Percentiles rank a stretch among this genome's conserved stretches.
These are phyloP conservation scores for Chrysoporthe cubensis DNA, from an alignment of 2,329 filamentous ascomycete species.

Conservation along the genomic window DNA sequence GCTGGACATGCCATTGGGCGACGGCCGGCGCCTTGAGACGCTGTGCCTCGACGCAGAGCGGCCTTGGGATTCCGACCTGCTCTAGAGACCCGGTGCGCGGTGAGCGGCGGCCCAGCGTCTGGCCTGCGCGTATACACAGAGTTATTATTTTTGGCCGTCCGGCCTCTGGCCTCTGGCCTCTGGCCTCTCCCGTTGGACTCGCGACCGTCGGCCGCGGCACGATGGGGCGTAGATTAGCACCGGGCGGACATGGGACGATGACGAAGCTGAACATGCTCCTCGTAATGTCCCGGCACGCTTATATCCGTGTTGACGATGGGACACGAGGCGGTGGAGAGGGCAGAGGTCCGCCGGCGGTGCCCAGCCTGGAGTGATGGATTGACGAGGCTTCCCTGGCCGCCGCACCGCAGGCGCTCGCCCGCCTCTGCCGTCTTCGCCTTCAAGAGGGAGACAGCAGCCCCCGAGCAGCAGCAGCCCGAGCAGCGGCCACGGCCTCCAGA, in stretches of 20 bases:
- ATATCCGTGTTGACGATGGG: conserved; percentile 2
- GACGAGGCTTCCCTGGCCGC: not conserved
- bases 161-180: not conserved
- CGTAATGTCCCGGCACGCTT: conserved; percentile 10
- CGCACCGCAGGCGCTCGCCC: not conserved
- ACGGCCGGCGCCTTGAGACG: conserved; percentile 18
- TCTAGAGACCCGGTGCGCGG: not conserved
- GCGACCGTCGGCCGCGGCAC: not conserved
- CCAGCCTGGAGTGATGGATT: not conserved
- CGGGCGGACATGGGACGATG: conserved; percentile 4
- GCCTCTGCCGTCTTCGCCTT: not conserved
- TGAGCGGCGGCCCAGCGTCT: not conserved
- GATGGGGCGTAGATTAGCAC: not conserved
- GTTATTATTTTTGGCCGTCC: conserved; percentile 18
- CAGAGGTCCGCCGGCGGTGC: not conserved
- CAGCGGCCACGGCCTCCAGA: not conserved
- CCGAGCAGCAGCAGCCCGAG: too few relatives aligned
- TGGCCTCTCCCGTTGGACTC: not conserved
- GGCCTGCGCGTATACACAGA: not conserved
- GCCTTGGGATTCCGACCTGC: conserved; percentile 1
- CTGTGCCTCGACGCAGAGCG: not conserved
- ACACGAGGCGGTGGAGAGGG: conserved; percentile 3
- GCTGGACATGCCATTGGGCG: conserved; percentile 22
- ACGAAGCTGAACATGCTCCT: conserved; percentile 12
- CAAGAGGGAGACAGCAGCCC: not conserved